Conservation (phyloP, 257 asterid genomes). For the Nicotiana undulata region DNA sequence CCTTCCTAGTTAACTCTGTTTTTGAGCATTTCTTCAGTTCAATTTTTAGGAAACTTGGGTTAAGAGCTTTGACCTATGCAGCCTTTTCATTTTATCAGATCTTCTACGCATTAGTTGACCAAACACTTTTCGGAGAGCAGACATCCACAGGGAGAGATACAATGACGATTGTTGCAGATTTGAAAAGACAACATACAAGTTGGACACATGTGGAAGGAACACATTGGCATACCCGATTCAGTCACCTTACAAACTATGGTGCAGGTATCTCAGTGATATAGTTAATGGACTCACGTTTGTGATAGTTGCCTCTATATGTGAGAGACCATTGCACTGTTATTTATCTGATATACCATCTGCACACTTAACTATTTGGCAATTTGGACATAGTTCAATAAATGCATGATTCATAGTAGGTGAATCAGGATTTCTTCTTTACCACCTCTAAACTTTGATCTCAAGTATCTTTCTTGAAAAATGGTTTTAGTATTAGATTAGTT, state of each 20-base stretch:
- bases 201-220: slow-evolving; percentile 90
- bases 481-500: background rate
- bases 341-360: slow-evolving; percentile 4
- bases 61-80: background rate
- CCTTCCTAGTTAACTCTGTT: background rate
- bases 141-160: slow-evolving; percentile 47
- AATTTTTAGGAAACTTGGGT: background rate
- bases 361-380: background rate
- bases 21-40: background rate
- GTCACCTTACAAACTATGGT: slow-evolving; percentile 85
- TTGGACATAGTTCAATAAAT: background rate
- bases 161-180: slow-evolving; percentile 52
- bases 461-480: background rate
- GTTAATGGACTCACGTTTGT: background rate
- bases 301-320: background rate
- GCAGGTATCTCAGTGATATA: slow-evolving; percentile 52
- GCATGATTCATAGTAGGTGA: background rate
- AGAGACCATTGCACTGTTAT: background rate
- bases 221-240: slow-evolving; percentile 89
- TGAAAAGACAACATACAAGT: slow-evolving; percentile 69
- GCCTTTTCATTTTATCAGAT: slow-evolving; percentile 40
- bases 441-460: background rate
- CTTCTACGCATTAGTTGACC: slow-evolving; percentile 80
- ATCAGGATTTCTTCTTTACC: background rate
- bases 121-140: slow-evolving; percentile 55